Conservation (phyloP, 352 stramenopile species). For the Pythium rhizo-oryzae region DNA sequence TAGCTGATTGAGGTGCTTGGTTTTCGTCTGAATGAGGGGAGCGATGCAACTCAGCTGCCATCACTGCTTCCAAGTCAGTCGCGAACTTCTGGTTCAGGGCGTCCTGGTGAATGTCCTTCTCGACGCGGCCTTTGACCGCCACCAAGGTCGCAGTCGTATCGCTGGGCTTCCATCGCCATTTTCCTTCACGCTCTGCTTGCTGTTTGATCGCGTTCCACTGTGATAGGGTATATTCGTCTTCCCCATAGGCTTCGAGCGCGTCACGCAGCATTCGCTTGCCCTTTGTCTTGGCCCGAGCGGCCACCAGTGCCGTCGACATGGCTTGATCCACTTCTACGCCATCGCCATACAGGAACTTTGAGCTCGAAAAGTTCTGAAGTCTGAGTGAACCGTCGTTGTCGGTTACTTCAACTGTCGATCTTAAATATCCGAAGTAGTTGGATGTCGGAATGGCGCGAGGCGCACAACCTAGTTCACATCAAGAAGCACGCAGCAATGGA, state of each 20-base stretch:
- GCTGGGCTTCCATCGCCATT: conserved; percentile 35
- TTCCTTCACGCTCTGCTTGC: conserved; percentile 27
- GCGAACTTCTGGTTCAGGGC: conserved; percentile 12
- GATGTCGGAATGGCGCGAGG: neutral
- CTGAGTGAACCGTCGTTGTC: neutral
- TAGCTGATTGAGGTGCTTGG: neutral
- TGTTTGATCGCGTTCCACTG: conserved; percentile 41
- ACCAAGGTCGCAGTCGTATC: conserved; percentile 20
- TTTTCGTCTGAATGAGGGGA: neutral
- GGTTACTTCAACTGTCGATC: neutral
- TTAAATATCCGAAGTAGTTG: neutral
- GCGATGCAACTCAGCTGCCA: conserved; percentile 24
- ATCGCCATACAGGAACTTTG: neutral
- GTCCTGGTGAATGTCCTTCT: conserved; percentile 16
- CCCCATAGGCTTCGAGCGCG: conserved; percentile 41
- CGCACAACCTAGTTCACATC: neutral
- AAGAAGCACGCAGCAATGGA: neutral
- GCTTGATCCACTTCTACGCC: neutral
- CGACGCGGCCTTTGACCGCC: conserved; percentile 21
- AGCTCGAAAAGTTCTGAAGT: neutral
- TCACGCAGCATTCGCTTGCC: conserved; percentile 69
- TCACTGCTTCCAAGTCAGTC: conserved; percentile 26
- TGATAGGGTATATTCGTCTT: conserved; percentile 25
- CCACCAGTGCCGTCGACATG: conserved; percentile 70
- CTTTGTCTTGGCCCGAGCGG: conserved; percentile 63